Percentiles rank a stretch among this genome's conserved stretches.
These are phyloP conservation scores for Fusarium compactum DNA, from an alignment of 2,329 filamentous ascomycete genomes.

Conservation along the genomic window DNA sequence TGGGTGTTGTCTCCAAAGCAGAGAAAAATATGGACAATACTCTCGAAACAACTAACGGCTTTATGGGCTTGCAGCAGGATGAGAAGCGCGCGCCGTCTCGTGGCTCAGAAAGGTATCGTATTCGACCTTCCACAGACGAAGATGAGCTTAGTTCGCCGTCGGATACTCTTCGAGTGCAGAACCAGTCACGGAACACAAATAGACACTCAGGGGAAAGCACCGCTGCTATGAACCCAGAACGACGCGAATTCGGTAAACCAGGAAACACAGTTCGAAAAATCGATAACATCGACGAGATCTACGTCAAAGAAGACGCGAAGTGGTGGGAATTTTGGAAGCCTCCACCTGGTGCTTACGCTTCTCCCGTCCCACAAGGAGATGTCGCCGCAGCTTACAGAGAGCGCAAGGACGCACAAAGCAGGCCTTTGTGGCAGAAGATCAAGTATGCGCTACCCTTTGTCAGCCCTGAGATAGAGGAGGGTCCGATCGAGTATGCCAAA, in stretches of 20 bases:
- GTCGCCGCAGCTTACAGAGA: slow-evolving; percentile 54
- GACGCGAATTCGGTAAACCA: not conserved
- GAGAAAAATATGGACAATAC: slow-evolving; percentile 64
- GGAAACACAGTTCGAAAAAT: slow-evolving; percentile 67
- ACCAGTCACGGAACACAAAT: slow-evolving; percentile 54
- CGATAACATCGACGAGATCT: slow-evolving; percentile 63
- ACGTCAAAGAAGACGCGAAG: slow-evolving; percentile 57
- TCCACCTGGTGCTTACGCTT: slow-evolving; percentile 70
- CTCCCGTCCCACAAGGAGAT: slow-evolving; percentile 70
- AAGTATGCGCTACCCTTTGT: slow-evolving; percentile 64
- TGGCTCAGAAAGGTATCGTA: slow-evolving; percentile 18
- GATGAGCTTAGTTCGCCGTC: slow-evolving; percentile 44
- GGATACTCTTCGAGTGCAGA: slow-evolving; percentile 51
- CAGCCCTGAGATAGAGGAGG: slow-evolving; percentile 56
- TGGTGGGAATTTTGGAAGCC: slow-evolving; percentile 77
- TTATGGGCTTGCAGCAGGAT: slow-evolving; percentile 49
- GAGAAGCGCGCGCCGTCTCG: not conserved
- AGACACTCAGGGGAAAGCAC: slow-evolving; percentile 56
- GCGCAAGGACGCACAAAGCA: slow-evolving; percentile 54
- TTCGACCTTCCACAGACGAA: slow-evolving; percentile 50
- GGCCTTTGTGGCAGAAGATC: slow-evolving; percentile 64
- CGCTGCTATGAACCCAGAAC: slow-evolving; percentile 33
- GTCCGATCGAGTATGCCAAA: slow-evolving; percentile 67
- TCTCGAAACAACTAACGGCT: slow-evolving; percentile 68
- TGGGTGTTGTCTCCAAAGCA: slow-evolving; percentile 58